Conservation (phyloP, 73 alveolate species). For the Paraurostyla sp. region DNA sequence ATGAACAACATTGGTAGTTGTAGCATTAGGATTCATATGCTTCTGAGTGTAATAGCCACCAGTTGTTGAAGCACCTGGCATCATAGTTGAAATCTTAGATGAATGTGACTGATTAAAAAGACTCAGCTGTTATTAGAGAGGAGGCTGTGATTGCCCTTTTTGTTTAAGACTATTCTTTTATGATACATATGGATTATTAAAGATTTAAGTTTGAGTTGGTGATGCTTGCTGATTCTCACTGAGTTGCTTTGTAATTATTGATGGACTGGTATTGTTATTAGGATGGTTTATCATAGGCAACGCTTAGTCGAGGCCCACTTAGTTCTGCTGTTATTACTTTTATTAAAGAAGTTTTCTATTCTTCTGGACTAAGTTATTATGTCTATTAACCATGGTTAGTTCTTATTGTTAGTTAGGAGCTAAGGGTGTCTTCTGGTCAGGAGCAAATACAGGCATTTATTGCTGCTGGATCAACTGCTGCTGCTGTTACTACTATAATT, state of each 20-base stretch:
- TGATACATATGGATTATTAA: conserved; percentile 22
- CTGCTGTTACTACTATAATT: neutral
- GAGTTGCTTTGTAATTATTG: neutral
- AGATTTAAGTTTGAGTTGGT: neutral
- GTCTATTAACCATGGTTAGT: conserved; percentile 29
- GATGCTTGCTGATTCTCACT: neutral
- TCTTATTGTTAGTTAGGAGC: conserved; percentile 31
- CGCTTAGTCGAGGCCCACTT: neutral
- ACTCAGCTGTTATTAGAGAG: neutral
- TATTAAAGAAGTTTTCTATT: conserved; percentile 9
- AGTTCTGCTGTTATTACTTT: neutral
- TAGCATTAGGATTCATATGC: neutral
- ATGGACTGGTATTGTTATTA: neutral
- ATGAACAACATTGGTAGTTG: conserved; percentile 40
- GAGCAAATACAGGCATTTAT: too few relatives aligned
- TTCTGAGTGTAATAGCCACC: conserved; percentile 20
- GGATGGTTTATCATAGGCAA: neutral
- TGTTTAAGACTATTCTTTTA: neutral
- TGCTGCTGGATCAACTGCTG: neutral
- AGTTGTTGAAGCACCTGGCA: too few relatives aligned
- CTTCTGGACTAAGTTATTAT: conserved; percentile 45
- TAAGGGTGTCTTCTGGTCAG: too few relatives aligned
- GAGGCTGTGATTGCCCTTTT: neutral
- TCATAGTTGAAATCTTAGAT: conserved; percentile 51
- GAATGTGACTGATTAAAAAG: neutral